phyloP scores from a whole-genome alignment of 257 asterid genomes.

The Nicotiana sylvestris region DNA sequence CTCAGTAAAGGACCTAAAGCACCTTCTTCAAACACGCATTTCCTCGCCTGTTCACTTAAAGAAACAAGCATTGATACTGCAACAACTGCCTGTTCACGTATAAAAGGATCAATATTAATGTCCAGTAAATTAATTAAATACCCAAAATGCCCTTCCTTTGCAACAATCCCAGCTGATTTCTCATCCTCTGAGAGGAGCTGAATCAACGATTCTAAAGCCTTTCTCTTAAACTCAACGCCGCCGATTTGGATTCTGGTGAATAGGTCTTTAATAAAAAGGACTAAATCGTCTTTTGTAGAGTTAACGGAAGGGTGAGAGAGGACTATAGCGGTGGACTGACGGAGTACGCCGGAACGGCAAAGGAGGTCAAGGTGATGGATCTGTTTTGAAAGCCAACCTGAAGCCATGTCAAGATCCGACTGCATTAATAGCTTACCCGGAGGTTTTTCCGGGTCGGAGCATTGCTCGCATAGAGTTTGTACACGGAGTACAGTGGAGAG shows the following conservation, averaged over 20 bases:
- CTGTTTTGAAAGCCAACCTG: slow-evolving; percentile 71
- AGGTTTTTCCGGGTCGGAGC: slow-evolving; percentile 38
- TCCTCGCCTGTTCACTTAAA: slow-evolving; percentile 50
- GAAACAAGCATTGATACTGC: slow-evolving; percentile 66
- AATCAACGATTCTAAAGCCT: slow-evolving; percentile 66
- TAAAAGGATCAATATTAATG: slow-evolving; percentile 28
- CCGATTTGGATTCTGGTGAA: slow-evolving; percentile 92
- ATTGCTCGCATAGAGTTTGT: slow-evolving; percentile 43
- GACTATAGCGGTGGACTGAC: slow-evolving; percentile 85
- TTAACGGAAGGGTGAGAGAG: slow-evolving; percentile 62
- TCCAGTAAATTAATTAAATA: slow-evolving; percentile 62
- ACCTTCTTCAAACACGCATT: slow-evolving; percentile 81
- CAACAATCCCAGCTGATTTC: slow-evolving; percentile 53
- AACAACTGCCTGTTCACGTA: slow-evolving; percentile 59
- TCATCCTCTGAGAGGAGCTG: slow-evolving; percentile 57
- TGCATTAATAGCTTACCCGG: slow-evolving; percentile 94
- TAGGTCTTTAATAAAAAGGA: slow-evolving; percentile 60
- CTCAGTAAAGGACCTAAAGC: slow-evolving; percentile 81
- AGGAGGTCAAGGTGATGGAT: slow-evolving; percentile 69
- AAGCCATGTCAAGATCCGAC: slow-evolving; percentile 92
- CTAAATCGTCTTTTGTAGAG: slow-evolving; percentile 52
- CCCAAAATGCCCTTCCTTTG: slow-evolving; percentile 51
- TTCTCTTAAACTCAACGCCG: slow-evolving; percentile 65
- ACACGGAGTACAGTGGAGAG: slow-evolving; percentile 57
- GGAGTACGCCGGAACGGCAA: slow-evolving; percentile 83